Evolutionary conservation across 2,329 filamentous ascomycete genomes (phyloP).

Genomic region (Mycocentrospora acerina): DNA sequence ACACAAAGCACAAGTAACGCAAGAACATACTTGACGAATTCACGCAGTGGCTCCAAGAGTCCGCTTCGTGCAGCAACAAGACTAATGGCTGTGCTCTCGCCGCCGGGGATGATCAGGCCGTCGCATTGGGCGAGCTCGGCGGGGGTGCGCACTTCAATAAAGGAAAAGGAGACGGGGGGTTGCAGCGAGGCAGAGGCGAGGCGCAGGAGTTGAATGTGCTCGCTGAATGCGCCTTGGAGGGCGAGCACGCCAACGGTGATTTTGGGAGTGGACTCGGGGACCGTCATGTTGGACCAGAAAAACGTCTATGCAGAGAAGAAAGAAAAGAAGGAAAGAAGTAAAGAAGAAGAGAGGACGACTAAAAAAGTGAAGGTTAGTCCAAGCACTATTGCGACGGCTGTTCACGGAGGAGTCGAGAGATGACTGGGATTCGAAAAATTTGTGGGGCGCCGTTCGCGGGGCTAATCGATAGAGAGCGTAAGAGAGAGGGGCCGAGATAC

Average conservation of each 20-base stretch:
- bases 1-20: no score
- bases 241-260: slow-evolving; percentile 66
- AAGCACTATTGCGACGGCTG: neutral
- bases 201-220: slow-evolving; percentile 77
- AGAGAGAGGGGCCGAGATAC: no score
- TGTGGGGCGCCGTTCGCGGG: no score
- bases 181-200: slow-evolving; percentile 61
- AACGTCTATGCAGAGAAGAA: slow-evolving; percentile 6
- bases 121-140: slow-evolving; percentile 72
- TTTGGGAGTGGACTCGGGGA: slow-evolving; percentile 18
- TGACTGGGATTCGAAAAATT: no score
- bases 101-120: slow-evolving; percentile 86
- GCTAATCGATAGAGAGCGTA: neutral
- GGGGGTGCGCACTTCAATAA: slow-evolving; percentile 78
- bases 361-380: no score
- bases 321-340: slow-evolving; percentile 1
- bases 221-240: slow-evolving; percentile 89
- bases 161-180: slow-evolving; percentile 52
- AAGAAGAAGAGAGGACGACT: neutral
- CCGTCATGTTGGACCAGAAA: slow-evolving; percentile 22
- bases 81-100: slow-evolving; percentile 92
- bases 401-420: neutral
- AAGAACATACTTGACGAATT: slow-evolving; percentile 80
- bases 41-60: slow-evolving; percentile 77
- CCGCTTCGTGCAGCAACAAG: slow-evolving; percentile 80